phyloP scores from a whole-genome alignment of 768 basidiomycete genomes.

The Lentinula sp. region DNA sequence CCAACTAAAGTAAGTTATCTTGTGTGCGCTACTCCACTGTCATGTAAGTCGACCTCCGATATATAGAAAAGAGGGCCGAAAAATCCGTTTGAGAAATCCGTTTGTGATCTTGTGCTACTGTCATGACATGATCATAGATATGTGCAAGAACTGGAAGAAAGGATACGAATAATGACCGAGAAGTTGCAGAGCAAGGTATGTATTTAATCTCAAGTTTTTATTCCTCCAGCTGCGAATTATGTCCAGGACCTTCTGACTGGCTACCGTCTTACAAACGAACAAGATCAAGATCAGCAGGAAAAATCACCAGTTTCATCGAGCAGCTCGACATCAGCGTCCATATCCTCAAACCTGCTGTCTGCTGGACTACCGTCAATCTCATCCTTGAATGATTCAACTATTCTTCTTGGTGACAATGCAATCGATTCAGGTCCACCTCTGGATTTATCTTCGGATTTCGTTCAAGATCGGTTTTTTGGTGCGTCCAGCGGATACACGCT shows the following conservation, averaged over 20 bases:
- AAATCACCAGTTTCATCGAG: neutral
- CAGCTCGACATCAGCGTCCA: neutral
- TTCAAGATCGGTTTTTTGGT: conserved; percentile 5
- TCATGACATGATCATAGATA: conserved; percentile 17
- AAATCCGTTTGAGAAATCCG: neutral
- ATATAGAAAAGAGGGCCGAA: conserved; percentile 2
- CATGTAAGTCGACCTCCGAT: neutral
- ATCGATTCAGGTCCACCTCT: conserved; percentile 16
- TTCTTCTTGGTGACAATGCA: conserved; percentile 8
- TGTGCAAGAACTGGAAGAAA: conserved; percentile 35
- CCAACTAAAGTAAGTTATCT: conserved; percentile 40
- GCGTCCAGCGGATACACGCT: conserved; percentile 4
- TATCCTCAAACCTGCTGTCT: neutral
- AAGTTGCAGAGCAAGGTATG: neutral
- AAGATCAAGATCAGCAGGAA: conserved; percentile 13
- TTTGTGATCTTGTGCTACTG: neutral
- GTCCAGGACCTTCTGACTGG: neutral
- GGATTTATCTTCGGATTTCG: conserved; percentile 19
- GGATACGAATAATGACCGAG: conserved; percentile 36
- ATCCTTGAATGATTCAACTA: conserved; percentile 1
- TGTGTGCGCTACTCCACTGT: neutral
- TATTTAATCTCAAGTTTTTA: neutral
- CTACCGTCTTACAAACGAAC: conserved; percentile 17
- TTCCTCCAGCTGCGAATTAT: neutral
- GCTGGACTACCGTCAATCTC: conserved; percentile 4